A percentile compares a stretch with the other conserved stretches of the same genome.
phyloP scores from a whole-genome alignment of 2,329 filamentous ascomycete species.

The Dactylellina haptotyla region DNA sequence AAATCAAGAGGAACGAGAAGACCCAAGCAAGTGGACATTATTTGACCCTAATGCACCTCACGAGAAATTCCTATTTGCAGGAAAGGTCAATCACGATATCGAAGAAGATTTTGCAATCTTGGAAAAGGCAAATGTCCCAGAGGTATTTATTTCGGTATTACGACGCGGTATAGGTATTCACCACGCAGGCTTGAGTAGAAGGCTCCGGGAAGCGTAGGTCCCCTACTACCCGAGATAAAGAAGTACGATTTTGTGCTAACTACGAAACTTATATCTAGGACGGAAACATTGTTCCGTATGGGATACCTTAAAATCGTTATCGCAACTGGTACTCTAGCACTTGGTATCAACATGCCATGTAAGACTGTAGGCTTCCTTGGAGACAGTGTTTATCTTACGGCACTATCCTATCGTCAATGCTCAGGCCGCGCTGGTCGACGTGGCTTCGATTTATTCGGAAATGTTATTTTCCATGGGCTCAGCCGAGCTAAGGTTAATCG shows the following conservation, averaged over 20 bases:
- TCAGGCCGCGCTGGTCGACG: conserved; percentile 81
- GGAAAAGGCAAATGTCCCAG: conserved; percentile 65
- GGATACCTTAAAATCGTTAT: conserved; percentile 77
- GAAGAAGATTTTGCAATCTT: conserved; percentile 67
- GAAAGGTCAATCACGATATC: conserved; percentile 69
- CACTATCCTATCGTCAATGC: conserved; percentile 79
- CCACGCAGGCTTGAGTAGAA: conserved; percentile 81
- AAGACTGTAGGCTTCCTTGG: conserved; percentile 81
- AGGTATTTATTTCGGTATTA: conserved; percentile 70
- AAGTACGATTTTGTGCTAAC: neutral
- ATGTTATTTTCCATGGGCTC: conserved; percentile 80
- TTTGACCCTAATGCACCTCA: conserved; percentile 75
- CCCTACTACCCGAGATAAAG: conserved; percentile 9
- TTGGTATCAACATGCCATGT: conserved; percentile 79
- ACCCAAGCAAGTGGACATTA: conserved; percentile 69
- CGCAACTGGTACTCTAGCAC: conserved; percentile 69
- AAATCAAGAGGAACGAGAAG: conserved; percentile 59
- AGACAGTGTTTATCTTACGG: conserved; percentile 77
- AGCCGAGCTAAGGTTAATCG: conserved; percentile 71
- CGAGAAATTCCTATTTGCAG: conserved; percentile 73
- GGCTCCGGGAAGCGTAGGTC: conserved; percentile 69
- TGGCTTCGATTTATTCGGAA: conserved; percentile 82
- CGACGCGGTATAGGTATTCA: conserved; percentile 78
- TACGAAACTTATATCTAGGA: conserved; percentile 61
- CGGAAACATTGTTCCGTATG: conserved; percentile 78